A percentile compares a stretch with the other conserved stretches of the same genome.
phyloP scores from a whole-genome alignment of 108 stramenopile genomes.

The Nitzschia putrida region DNA sequence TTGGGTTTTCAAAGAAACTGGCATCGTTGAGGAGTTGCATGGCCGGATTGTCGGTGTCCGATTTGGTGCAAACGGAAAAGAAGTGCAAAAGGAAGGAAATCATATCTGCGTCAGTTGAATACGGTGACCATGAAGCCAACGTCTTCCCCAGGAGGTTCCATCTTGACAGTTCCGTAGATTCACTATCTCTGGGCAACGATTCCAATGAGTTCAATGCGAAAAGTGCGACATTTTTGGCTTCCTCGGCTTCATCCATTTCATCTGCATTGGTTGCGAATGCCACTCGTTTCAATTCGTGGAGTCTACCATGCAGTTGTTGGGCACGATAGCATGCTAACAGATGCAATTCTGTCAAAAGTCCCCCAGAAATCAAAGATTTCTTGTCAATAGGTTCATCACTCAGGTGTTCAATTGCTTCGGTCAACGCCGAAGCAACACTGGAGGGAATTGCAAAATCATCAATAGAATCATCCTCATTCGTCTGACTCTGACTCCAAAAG shows the following conservation, averaged over 20 bases:
- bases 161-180: background rate
- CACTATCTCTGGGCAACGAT: background rate
- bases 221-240: conserved; percentile 28
- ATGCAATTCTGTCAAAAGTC: conserved; percentile 26
- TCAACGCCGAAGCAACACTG: conserved; percentile 1
- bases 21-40: conserved; percentile 35
- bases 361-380: background rate
- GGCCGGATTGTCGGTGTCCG: background rate
- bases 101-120: conserved; percentile 33
- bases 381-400: background rate
- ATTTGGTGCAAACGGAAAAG: background rate
- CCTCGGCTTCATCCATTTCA: conserved; percentile 8
- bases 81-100: conserved; percentile 31
- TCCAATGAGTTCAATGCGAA: conserved; percentile 19
- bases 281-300: conserved; percentile 40
- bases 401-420: conserved; percentile 2
- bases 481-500: conserved; percentile 43
- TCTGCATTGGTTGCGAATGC: conserved; percentile 18
- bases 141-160: conserved; percentile 25
- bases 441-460: conserved; percentile 19
- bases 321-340: conserved; percentile 46
- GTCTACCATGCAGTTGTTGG: conserved; percentile 42
- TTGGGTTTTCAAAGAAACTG: conserved; percentile 34
- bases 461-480: background rate
- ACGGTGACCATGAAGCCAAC: conserved; percentile 36